These are phyloP conservation scores for Tolypocladium tropicale DNA, from an alignment of 2,329 filamentous ascomycete species.

Conservation along the genomic window DNA sequence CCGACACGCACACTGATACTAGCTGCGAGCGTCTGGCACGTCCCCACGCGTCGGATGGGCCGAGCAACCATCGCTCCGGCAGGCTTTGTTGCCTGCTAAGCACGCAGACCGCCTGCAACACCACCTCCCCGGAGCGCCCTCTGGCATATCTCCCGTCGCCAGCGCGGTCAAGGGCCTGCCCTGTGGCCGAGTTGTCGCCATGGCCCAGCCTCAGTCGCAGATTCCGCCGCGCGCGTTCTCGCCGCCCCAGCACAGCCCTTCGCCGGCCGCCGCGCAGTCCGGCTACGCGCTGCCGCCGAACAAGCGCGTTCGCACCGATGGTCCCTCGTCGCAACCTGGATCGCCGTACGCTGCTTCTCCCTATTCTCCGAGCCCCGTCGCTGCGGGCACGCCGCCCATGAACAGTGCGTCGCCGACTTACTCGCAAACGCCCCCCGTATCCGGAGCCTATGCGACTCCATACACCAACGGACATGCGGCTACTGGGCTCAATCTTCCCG, in stretches of 20 bases:
- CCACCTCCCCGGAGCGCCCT: background rate
- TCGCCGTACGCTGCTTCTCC: constrained; percentile 49
- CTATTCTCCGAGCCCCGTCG: constrained; percentile 36
- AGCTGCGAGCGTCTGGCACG: constrained; percentile 1
- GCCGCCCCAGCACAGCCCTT: constrained; percentile 50
- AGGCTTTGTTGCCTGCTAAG: constrained; percentile 40
- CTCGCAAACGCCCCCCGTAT: constrained; percentile 20
- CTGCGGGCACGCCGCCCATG: constrained; percentile 29
- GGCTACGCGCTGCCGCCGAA: constrained; percentile 52
- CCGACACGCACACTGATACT: background rate
- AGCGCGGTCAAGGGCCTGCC: background rate
- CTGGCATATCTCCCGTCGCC: constrained; percentile 4
- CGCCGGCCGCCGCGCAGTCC: constrained; percentile 46
- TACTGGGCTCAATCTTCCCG: constrained; percentile 23
- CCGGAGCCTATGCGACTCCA: constrained; percentile 22
- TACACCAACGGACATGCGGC: constrained; percentile 28
- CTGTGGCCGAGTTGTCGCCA: constrained; percentile 13
- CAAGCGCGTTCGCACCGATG: constrained; percentile 53
- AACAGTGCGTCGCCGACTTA: constrained; percentile 25
- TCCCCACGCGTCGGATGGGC: constrained; percentile 33
- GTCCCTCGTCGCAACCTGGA: constrained; percentile 54
- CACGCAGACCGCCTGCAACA: constrained; percentile 7
- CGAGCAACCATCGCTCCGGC: constrained; percentile 31
- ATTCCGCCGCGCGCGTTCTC: constrained; percentile 47
- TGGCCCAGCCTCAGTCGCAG: constrained; percentile 51